Conservation (phyloP, 2,329 filamentous ascomycete species). For the Ceratocystis eucalypticola region DNA sequence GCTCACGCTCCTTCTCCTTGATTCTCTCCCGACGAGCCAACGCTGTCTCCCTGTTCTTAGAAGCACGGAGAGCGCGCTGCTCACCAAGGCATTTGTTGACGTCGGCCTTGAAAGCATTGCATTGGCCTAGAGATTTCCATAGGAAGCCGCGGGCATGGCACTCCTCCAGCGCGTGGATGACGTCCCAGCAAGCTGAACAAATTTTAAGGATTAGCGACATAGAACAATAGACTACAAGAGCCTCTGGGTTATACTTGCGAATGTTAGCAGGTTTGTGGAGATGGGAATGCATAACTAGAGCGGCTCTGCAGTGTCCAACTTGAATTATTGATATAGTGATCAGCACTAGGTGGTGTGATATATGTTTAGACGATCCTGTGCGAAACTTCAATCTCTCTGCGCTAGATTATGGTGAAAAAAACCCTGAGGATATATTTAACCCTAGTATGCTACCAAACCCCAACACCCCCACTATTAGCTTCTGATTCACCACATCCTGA, state of each 20-base stretch:
- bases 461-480: slow-evolving; percentile 3
- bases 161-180: slow-evolving; percentile 88
- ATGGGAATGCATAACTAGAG: slow-evolving; percentile 78
- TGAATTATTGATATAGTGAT: background rate
- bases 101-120: slow-evolving; percentile 70
- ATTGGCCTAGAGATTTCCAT: slow-evolving; percentile 80
- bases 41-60: slow-evolving; percentile 56
- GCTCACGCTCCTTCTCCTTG: slow-evolving; percentile 52
- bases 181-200: slow-evolving; percentile 69
- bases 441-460: background rate
- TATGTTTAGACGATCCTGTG: background rate
- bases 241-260: slow-evolving; percentile 13
- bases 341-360: background rate
- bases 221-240: background rate
- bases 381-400: background rate
- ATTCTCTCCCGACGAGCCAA: slow-evolving; percentile 57
- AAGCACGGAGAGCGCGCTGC: slow-evolving; percentile 66
- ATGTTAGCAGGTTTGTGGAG: slow-evolving; percentile 66
- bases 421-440: background rate
- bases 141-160: slow-evolving; percentile 88
- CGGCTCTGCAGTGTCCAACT: background rate
- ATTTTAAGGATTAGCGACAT: slow-evolving; percentile 4
- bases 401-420: background rate
- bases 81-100: slow-evolving; percentile 75
- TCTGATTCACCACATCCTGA: background rate